A percentile compares a stretch with the other conserved stretches of the same genome.
Evolutionary conservation across 768 basidiomycete genomes (phyloP).

Genomic region (Multifurca ochricompacta): DNA sequence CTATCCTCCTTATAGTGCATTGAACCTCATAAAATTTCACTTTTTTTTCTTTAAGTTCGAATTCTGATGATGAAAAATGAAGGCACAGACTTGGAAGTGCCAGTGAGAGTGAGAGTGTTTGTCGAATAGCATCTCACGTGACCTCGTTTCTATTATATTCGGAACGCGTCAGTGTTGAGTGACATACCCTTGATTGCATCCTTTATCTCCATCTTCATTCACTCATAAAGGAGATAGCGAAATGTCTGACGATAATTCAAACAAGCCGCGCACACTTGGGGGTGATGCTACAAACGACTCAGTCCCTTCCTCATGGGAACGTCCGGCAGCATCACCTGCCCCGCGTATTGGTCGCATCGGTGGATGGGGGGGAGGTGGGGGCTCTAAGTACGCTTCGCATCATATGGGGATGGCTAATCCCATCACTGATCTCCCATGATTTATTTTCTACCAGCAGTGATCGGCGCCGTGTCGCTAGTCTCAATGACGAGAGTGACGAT

Average conservation of each 20-base stretch:
- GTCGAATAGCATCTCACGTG: slow-evolving; percentile 3
- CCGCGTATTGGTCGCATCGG: slow-evolving; percentile 25
- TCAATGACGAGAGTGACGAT: slow-evolving; percentile 46
- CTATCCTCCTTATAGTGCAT: too few relatives aligned
- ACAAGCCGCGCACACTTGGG: slow-evolving; percentile 16
- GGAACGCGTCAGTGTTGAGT: not conserved
- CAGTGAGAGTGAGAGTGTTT: too few relatives aligned
- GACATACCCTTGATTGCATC: not conserved
- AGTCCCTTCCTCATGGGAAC: slow-evolving; percentile 4
- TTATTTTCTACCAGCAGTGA: slow-evolving; percentile 14
- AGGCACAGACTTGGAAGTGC: too few relatives aligned
- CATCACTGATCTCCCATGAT: not conserved
- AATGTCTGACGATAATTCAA: slow-evolving; percentile 13
- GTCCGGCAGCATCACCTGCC: not conserved
- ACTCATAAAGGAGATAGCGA: not conserved
- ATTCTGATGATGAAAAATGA: too few relatives aligned
- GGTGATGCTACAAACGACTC: not conserved
- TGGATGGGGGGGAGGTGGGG: slow-evolving; percentile 15
- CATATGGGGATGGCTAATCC: not conserved
- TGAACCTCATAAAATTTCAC: too few relatives aligned
- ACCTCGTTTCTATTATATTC: not conserved
- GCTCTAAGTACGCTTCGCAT: slow-evolving; percentile 9
- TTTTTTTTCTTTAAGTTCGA: too few relatives aligned
- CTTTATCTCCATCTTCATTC: not conserved
- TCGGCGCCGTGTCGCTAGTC: slow-evolving; percentile 24